phyloP scores from a whole-genome alignment of 148 eudicot species.

The Agrostemma githago region DNA sequence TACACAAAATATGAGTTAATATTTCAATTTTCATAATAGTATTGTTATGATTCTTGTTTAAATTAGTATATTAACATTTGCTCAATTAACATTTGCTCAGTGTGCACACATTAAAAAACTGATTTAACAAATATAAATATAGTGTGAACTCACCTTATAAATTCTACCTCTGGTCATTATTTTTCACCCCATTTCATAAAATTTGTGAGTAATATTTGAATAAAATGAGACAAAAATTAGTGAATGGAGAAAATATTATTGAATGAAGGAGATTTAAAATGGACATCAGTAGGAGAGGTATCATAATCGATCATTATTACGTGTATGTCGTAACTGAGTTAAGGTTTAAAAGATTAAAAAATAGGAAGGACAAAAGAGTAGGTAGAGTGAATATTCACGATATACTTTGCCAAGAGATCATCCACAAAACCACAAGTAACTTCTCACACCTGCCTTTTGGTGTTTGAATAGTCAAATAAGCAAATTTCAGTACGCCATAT shows the following conservation, averaged over 20 bases:
- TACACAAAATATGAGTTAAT: no score
- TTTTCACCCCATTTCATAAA: no score
- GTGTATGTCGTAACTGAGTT: background rate
- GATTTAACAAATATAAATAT: no score
- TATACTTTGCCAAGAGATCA: constrained; percentile 23
- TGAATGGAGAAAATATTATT: no score
- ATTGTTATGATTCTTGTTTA: no score
- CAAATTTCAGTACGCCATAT: constrained; percentile 10
- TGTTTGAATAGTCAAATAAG: constrained; percentile 9
- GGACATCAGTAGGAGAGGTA: background rate
- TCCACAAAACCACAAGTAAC: background rate
- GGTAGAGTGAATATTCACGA: constrained; percentile 11
- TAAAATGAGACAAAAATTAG: no score
- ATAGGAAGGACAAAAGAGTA: constrained; percentile 9
- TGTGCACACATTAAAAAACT: no score
- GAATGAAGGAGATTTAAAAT: background rate
- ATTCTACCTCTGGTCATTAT: no score
- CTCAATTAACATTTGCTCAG: no score
- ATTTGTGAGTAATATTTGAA: no score
- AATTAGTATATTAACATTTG: no score
- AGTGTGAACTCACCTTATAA: background rate
- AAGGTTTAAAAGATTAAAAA: background rate
- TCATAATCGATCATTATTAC: background rate
- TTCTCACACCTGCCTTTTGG: constrained; percentile 3
- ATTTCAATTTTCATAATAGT: no score